Evolutionary conservation across 2,329 filamentous ascomycete species (phyloP).

Genomic region (Periglandula ipomoeae): DNA sequence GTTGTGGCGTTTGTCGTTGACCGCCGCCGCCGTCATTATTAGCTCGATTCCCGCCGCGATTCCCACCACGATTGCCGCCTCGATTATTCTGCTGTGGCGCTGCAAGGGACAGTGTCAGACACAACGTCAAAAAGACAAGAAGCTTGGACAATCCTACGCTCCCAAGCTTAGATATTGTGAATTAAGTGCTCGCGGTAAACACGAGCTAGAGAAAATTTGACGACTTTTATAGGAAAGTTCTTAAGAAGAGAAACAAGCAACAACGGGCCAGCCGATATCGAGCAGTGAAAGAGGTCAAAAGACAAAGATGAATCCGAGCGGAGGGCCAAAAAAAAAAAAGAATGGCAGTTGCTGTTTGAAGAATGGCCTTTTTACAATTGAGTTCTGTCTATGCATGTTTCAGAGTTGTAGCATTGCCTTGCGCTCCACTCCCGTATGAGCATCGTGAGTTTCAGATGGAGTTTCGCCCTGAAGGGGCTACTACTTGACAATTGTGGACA

Average conservation of each 20-base stretch:
- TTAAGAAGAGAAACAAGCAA: not conserved
- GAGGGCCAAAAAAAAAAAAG: not conserved
- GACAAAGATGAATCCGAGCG: not conserved
- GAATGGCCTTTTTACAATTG: not conserved
- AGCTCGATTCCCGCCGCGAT: not conserved
- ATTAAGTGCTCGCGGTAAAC: not conserved
- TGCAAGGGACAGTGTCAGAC: constrained; percentile 1
- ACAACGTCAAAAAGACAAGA: not conserved
- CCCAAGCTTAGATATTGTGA: not conserved
- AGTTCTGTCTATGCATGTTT: not conserved
- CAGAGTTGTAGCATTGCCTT: not conserved
- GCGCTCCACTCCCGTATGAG: not conserved
- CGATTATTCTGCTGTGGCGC: constrained; percentile 4
- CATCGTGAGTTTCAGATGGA: not conserved
- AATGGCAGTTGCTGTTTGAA: not conserved
- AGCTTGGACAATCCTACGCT: not conserved
- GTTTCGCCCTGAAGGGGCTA: not conserved
- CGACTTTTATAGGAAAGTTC: not conserved
- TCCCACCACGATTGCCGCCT: not conserved
- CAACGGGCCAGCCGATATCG: not conserved
- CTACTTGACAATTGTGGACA: not conserved
- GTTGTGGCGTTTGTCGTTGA: constrained; percentile 16
- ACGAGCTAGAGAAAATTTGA: not conserved
- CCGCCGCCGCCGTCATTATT: no score
- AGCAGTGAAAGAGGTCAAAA: not conserved